phyloP scores from a whole-genome alignment of 345 rosid species.

The Populus euphratica region DNA sequence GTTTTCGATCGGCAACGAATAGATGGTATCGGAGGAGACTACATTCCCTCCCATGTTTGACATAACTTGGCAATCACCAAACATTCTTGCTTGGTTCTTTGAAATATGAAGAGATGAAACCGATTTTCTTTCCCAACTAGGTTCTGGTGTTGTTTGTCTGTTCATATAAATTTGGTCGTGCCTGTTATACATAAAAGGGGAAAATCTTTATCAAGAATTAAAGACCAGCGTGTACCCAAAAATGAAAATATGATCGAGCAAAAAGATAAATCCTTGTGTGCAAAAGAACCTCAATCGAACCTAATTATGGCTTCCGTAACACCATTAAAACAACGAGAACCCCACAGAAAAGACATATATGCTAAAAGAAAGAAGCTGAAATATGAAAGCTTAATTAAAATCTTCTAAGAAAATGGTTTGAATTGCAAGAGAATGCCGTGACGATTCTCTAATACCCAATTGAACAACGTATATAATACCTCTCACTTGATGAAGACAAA shows the following conservation, averaged over 20 bases:
- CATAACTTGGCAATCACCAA: slow-evolving; percentile 67
- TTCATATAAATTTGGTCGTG: slow-evolving; percentile 2
- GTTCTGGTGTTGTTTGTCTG: slow-evolving; percentile 1
- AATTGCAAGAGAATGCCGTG: background rate
- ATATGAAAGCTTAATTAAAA: background rate
- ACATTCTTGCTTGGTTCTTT: slow-evolving; percentile 36
- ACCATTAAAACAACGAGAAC: background rate
- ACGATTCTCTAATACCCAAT: background rate
- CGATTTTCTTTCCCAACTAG: slow-evolving; percentile 6
- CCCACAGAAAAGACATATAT: background rate
- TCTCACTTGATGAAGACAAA: background rate
- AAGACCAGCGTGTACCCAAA: background rate
- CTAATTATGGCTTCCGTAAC: background rate
- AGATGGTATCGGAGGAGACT: slow-evolving; percentile 53
- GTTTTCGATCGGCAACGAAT: slow-evolving; percentile 60
- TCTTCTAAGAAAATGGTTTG: background rate
- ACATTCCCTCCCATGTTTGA: slow-evolving; percentile 57
- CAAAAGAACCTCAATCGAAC: background rate
- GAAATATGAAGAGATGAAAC: background rate
- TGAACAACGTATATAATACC: background rate
- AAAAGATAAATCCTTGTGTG: background rate
- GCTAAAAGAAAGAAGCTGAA: background rate
- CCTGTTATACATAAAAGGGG: background rate
- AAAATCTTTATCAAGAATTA: background rate
- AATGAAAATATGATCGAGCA: too few relatives aligned